phyloP scores from a whole-genome alignment of 345 rosid genomes.

The Jatropha curcas region DNA sequence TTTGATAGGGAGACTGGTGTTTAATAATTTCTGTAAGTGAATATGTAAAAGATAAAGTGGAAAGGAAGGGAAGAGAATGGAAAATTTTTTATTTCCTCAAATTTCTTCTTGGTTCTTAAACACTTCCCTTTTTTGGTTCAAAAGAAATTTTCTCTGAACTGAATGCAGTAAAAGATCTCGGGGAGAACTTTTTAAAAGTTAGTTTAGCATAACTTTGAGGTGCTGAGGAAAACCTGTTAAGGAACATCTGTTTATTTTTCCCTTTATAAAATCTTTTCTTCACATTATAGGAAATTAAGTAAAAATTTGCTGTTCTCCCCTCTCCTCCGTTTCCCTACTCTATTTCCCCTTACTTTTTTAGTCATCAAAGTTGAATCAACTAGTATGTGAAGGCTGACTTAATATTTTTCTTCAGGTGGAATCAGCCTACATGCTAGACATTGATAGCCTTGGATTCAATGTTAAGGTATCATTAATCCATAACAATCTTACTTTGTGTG shows the following conservation, averaged over 20 bases:
- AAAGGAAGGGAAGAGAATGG: neutral
- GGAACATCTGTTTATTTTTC: neutral
- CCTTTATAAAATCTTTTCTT: no score
- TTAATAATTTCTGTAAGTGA: no score
- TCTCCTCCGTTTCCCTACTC: neutral
- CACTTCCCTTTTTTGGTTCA: no score
- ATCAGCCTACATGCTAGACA: constrained; percentile 78
- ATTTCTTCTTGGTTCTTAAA: no score
- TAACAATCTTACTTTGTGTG: neutral
- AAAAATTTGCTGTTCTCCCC: neutral
- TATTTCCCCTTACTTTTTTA: neutral
- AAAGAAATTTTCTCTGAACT: neutral
- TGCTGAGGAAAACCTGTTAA: neutral
- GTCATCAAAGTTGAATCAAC: neutral
- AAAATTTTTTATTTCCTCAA: neutral
- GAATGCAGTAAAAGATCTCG: neutral
- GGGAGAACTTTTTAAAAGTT: neutral
- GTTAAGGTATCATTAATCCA: constrained; percentile 61
- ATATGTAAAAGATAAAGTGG: no score
- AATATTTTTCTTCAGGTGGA: constrained; percentile 61
- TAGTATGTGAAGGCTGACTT: constrained; percentile 7
- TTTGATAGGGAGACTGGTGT: neutral
- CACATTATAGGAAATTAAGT: neutral
- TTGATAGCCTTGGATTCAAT: constrained; percentile 91
- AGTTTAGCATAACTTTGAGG: neutral